Conservation (phyloP, 805 yeast species). For the Lipomyces sp. region DNA sequence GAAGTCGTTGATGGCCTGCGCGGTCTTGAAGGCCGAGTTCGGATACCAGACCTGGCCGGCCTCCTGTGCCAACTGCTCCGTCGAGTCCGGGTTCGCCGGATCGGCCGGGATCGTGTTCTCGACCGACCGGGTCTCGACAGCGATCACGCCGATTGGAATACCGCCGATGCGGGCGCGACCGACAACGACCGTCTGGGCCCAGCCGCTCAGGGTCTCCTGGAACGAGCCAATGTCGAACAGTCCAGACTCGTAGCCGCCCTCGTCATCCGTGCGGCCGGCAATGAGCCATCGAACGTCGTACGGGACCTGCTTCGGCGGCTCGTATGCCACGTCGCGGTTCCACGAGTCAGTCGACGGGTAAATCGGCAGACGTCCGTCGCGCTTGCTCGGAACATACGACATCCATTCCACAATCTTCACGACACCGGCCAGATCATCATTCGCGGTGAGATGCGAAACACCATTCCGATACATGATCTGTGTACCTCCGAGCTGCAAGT, state of each 20-base stretch:
- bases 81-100: slow-evolving; percentile 95
- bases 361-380: slow-evolving; percentile 87
- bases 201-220: slow-evolving; percentile 93
- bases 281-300: slow-evolving; percentile 96
- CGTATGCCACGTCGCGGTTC: slow-evolving; percentile 88
- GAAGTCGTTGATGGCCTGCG: slow-evolving; percentile 97
- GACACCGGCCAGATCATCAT: slow-evolving; percentile 95
- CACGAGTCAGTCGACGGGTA: slow-evolving; percentile 73
- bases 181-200: slow-evolving; percentile 98
- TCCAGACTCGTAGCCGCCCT: slow-evolving; percentile 73
- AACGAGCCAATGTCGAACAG: slow-evolving; percentile 88
- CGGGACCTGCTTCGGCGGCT: slow-evolving; percentile 66
- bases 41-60: slow-evolving; percentile 99
- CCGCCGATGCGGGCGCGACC: slow-evolving; percentile 99
- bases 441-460: slow-evolving; percentile 96
- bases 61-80: slow-evolving; percentile 81
- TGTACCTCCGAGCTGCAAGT: slow-evolving; percentile 98
- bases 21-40: slow-evolving; percentile 97
- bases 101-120: slow-evolving; percentile 95
- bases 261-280: slow-evolving; percentile 70
- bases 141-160: slow-evolving; percentile 97
- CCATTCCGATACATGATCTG: slow-evolving; percentile 98
- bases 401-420: slow-evolving; percentile 93
- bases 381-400: slow-evolving; percentile 87
- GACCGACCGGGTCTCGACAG: slow-evolving; percentile 85